Evolutionary conservation across 192 early-diverging fungal species (phyloP).

Genomic region (Coemansia sp.): DNA sequence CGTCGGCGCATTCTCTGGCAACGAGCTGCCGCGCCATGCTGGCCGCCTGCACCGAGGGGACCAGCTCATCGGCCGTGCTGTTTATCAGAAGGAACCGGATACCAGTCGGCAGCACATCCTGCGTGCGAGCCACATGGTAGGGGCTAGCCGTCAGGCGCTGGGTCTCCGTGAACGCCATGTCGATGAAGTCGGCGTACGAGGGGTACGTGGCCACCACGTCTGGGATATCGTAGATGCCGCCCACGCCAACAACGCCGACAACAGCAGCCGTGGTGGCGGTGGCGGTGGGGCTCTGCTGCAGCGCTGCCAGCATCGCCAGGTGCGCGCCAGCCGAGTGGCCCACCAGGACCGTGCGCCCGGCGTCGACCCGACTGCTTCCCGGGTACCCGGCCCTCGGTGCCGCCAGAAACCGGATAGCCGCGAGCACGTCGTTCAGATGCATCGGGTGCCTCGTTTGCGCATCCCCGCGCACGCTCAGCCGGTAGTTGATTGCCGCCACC

Average conservation of each 20-base stretch:
- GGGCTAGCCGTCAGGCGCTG: slow-evolving; percentile 22
- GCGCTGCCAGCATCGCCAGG: slow-evolving; percentile 61
- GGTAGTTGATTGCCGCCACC: slow-evolving; percentile 77
- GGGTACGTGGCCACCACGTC: slow-evolving; percentile 64
- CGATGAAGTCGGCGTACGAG: slow-evolving; percentile 70
- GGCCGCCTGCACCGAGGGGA: slow-evolving; percentile 60
- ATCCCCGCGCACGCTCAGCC: slow-evolving; percentile 46
- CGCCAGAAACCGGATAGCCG: slow-evolving; percentile 57
- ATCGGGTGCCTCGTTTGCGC: slow-evolving; percentile 61
- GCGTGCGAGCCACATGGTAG: neutral
- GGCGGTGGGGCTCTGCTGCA: slow-evolving; percentile 48
- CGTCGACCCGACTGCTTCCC: slow-evolving; percentile 28
- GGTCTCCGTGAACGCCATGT: slow-evolving; percentile 62
- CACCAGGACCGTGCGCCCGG: slow-evolving; percentile 56
- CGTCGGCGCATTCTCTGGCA: slow-evolving; percentile 16
- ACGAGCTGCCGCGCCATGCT: slow-evolving; percentile 30
- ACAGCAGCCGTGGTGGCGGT: slow-evolving; percentile 28
- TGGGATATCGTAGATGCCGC: slow-evolving; percentile 85
- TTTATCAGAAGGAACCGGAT: slow-evolving; percentile 66
- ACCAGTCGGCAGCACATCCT: slow-evolving; percentile 13
- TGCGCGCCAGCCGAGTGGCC: slow-evolving; percentile 85
- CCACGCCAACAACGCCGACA: slow-evolving; percentile 68
- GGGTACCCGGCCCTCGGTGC: slow-evolving; percentile 15
- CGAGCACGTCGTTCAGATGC: slow-evolving; percentile 66
- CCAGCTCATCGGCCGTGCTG: slow-evolving; percentile 67